These are phyloP conservation scores for Stellera chamaejasme DNA, from an alignment of 345 rosid species.

Conservation along the genomic window DNA sequence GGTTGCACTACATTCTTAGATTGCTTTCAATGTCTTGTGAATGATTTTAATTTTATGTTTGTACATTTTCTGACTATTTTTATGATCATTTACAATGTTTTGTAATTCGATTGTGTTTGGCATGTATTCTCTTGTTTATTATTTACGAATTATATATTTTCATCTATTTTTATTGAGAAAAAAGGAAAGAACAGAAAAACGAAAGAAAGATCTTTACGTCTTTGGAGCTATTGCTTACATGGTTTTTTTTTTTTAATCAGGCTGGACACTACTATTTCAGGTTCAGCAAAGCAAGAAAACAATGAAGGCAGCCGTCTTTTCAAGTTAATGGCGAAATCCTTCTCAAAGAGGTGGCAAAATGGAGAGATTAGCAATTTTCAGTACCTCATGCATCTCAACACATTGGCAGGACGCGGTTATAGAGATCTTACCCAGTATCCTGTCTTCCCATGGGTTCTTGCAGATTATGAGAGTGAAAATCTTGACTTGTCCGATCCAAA, in stretches of 20 bases:
- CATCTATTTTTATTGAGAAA: background rate
- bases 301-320: constrained; percentile 92
- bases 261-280: constrained; percentile 97
- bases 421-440: constrained; percentile 99
- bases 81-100: background rate
- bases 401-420: constrained; percentile 98
- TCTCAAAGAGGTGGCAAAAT: constrained; percentile 98
- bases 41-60: background rate
- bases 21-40: background rate
- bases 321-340: constrained; percentile 88
- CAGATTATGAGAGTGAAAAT: constrained; percentile 86
- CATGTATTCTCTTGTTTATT: no score
- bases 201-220: constrained; percentile 6
- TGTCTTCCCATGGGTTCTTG: constrained; percentile 98
- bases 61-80: background rate
- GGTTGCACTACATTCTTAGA: background rate
- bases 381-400: constrained; percentile 98
- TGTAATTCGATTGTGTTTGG: background rate
- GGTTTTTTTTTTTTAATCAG: constrained; percentile 30
- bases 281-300: constrained; percentile 85
- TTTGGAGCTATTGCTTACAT: constrained; percentile 15
- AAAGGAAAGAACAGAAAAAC: no score
- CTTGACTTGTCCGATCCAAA: constrained; percentile 80
- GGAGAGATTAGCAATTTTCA: constrained; percentile 99
- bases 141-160: background rate